phyloP scores from a whole-genome alignment of 192 early-diverging fungal genomes.

The Entophlyctis luteolus region DNA sequence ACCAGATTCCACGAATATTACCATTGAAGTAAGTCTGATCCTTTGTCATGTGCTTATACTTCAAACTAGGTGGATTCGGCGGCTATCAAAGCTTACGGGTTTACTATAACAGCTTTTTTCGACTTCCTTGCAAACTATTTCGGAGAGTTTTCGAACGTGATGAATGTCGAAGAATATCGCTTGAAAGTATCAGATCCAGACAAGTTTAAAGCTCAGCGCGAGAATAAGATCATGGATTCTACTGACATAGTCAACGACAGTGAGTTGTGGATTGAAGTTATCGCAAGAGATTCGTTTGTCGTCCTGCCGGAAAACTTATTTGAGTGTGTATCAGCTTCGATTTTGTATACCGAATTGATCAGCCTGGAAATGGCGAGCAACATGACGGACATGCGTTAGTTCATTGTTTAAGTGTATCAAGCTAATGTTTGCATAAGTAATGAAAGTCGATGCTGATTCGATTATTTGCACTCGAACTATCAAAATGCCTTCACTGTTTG shows the following conservation, averaged over 20 bases:
- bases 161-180: conserved; percentile 65
- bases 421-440: conserved; percentile 9
- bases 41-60: background rate
- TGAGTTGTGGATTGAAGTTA: conserved; percentile 7
- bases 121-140: conserved; percentile 71
- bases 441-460: conserved; percentile 18
- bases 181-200: conserved; percentile 32
- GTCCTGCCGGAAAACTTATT: conserved; percentile 13
- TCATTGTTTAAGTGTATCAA: no score
- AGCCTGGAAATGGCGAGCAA: conserved; percentile 20
- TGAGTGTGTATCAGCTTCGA: background rate
- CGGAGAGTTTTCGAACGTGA: conserved; percentile 56
- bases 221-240: background rate
- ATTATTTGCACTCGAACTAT: conserved; percentile 15
- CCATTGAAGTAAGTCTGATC: conserved; percentile 22
- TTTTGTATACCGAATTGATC: background rate
- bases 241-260: background rate
- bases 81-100: conserved; percentile 63
- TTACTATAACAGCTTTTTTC: conserved; percentile 62
- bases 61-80: conserved; percentile 43
- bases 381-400: background rate
- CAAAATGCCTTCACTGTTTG: background rate
- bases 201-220: conserved; percentile 7
- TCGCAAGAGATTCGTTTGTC: background rate
- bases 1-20: conserved; percentile 19